Evolutionary conservation across 768 basidiomycete genomes (phyloP), one percentile per base, ranked within the genome.

Genomic region (Roridomyces roridus): DNA sequence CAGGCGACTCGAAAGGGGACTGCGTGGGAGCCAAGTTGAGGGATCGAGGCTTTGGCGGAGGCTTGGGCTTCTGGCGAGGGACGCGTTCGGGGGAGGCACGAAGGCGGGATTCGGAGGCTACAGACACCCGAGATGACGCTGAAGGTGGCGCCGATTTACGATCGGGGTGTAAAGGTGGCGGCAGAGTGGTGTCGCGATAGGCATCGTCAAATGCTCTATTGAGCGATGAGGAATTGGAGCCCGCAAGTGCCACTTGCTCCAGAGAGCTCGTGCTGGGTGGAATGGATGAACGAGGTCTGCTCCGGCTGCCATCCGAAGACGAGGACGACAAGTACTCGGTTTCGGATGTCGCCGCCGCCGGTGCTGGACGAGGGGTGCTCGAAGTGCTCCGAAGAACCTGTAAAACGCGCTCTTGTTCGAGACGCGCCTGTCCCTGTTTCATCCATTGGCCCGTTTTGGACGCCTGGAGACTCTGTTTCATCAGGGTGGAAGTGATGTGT

Each of bases 401-500:
- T 57, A 91, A 74, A 18, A 91, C 81, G 10, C 90, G 77, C 66
- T 88, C 87, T 60, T 84, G 82, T 68, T 89, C 88, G 17, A 90
- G 75, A 59, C 82, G 78, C 37, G 83, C 84, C 64, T 91, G 87
- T 0, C 83, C 85, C 44, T 83, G 82, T 70, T 91, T 89, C 71
- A 90, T 75, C 5, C 80, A 81, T 68, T 89, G 86, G 1, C 83
- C 91, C 0, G 83, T 81, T 65, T 89, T 89, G 54, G 83, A 85
- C 6, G 91, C 91, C 48, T 88, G 85, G 1, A 93, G 73, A 20
- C 84, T 86, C 69, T 92, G 89, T 56, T 82, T 81, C 74, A 90
- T 90, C n/a, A 90, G 72, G 0, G 81, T 78, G 11, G 85, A 87
- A 21, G 84, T 85, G 25, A 84, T 71, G 50, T 89, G 87, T 0